Evolutionary conservation across 2,329 filamentous ascomycete genomes (phyloP).

Genomic region (Geosmithia flava): DNA sequence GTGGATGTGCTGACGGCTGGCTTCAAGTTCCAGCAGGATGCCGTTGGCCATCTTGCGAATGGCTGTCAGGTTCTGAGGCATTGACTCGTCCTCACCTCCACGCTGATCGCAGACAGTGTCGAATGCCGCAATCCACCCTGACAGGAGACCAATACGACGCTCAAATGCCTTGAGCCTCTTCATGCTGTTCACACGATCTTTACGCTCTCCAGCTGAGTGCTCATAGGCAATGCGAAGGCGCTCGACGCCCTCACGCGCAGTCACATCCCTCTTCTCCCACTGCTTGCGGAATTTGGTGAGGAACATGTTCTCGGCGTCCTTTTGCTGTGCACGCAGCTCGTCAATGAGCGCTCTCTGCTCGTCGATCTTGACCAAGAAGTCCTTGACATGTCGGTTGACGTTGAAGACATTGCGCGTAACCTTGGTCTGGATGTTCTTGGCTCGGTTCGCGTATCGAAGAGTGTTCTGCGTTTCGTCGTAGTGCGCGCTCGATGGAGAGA

Average conservation of each 20-base stretch:
- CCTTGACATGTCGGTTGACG: slow-evolving; percentile 97
- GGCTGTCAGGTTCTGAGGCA: slow-evolving; percentile 55
- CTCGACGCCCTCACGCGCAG: slow-evolving; percentile 65
- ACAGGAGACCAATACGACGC: slow-evolving; percentile 74
- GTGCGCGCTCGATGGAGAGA: slow-evolving; percentile 90
- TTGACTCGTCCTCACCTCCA: slow-evolving; percentile 42
- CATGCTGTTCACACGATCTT: slow-evolving; percentile 68
- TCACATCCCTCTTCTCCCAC: slow-evolving; percentile 66
- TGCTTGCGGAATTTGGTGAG: slow-evolving; percentile 88
- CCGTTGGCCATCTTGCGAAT: slow-evolving; percentile 85
- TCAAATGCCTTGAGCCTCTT: slow-evolving; percentile 75
- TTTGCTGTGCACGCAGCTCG: slow-evolving; percentile 85
- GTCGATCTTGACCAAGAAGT: slow-evolving; percentile 98
- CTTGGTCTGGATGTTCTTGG: slow-evolving; percentile 99
- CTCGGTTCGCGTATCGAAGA: slow-evolving; percentile 88
- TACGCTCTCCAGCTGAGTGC: slow-evolving; percentile 62
- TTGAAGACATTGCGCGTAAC: slow-evolving; percentile 99
- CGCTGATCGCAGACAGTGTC: slow-evolving; percentile 66
- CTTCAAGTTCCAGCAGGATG: slow-evolving; percentile 78
- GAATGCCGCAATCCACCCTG: slow-evolving; percentile 86
- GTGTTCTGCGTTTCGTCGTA: slow-evolving; percentile 99
- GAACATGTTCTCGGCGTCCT: slow-evolving; percentile 70
- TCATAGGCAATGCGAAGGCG: slow-evolving; percentile 78
- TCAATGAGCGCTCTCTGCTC: slow-evolving; percentile 97
- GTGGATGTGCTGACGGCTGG: slow-evolving; percentile 81